Percentiles rank a stretch among this genome's conserved stretches.
phyloP scores from a whole-genome alignment of 495 filamentous ascomycete species.

The Tuber microsphaerosporum region DNA sequence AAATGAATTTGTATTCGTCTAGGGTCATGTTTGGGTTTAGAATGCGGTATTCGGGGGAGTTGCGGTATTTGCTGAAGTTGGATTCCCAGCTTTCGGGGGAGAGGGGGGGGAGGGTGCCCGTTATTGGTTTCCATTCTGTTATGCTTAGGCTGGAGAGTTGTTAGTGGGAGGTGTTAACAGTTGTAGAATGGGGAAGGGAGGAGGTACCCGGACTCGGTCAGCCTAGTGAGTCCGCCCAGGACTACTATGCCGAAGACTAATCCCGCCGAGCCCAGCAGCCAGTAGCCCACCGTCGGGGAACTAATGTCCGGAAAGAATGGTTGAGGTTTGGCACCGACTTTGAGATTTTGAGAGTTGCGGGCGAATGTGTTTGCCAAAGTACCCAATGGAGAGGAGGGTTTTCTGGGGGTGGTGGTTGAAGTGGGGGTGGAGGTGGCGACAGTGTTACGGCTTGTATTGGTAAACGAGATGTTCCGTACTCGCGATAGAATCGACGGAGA shows the following conservation, averaged over 20 bases:
- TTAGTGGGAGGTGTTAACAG: conserved; percentile 8
- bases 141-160: conserved; percentile 67
- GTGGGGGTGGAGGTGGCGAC: conserved; percentile 1
- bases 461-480: conserved; percentile 26
- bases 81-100: conserved; percentile 71
- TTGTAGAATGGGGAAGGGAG: neutral
- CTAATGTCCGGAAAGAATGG: conserved; percentile 63
- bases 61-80: conserved; percentile 84
- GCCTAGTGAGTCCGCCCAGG: conserved; percentile 82
- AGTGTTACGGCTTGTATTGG: conserved; percentile 12
- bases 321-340: conserved; percentile 10
- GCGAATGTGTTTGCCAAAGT: conserved; percentile 31
- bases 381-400: conserved; percentile 25
- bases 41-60: conserved; percentile 81
- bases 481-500: neutral
- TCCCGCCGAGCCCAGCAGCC: conserved; percentile 81
- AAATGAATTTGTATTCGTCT: conserved; percentile 92
- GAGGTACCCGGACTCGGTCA: conserved; percentile 88
- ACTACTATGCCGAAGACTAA: conserved; percentile 95
- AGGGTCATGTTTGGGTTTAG: conserved; percentile 88
- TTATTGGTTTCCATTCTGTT: conserved; percentile 98
- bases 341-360: conserved; percentile 17
- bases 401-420: neutral
- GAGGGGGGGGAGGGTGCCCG: conserved; percentile 80
- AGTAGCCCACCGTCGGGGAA: conserved; percentile 73